A percentile compares a stretch with the other conserved stretches of the same genome.
phyloP scores from a whole-genome alignment of 1,139 yeast genomes.

The Candida smagusa region DNA sequence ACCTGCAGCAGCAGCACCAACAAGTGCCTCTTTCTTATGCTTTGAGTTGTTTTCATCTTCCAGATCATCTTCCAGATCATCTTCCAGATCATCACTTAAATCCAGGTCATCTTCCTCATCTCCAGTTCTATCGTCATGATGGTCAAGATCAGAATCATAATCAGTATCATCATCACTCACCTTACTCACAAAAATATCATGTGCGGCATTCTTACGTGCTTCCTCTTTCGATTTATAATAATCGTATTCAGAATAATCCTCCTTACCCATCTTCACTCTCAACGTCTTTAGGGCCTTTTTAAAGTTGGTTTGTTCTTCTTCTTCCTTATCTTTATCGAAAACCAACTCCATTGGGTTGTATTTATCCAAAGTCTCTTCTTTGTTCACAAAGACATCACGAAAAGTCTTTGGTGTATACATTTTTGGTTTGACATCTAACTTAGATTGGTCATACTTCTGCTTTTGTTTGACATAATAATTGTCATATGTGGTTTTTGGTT shows the following conservation, averaged over 20 bases:
- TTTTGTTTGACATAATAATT: conserved; percentile 42
- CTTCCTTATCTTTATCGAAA: conserved; percentile 28
- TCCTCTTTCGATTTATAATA: conserved; percentile 27
- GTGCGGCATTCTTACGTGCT: conserved; percentile 5
- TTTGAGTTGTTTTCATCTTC: conserved; percentile 1
- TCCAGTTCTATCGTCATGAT: conserved; percentile 8
- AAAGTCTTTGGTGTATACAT: conserved; percentile 43
- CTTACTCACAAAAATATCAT: conserved; percentile 8
- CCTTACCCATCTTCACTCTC: conserved; percentile 29
- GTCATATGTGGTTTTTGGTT: conserved; percentile 10
- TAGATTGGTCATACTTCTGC: conserved; percentile 31
- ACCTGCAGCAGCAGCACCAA: background rate
- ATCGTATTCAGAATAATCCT: conserved; percentile 35
- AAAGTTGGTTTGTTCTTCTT: conserved; percentile 23
- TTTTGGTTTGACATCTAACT: conserved; percentile 27
- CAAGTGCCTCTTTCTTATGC: background rate
- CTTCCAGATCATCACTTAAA: conserved; percentile 9
- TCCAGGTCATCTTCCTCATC: conserved; percentile 3
- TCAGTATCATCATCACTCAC: conserved; percentile 9
- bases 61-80: conserved; percentile 5
- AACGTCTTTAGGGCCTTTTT: conserved; percentile 28
- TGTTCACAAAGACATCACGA: conserved; percentile 36
- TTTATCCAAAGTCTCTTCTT: conserved; percentile 26
- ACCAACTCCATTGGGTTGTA: conserved; percentile 44
- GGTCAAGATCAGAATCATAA: conserved; percentile 2